Evolutionary conservation across 495 filamentous ascomycete genomes (phyloP), one percentile per base, ranked within the genome.

Genomic region (Tuber indicum): DNA sequence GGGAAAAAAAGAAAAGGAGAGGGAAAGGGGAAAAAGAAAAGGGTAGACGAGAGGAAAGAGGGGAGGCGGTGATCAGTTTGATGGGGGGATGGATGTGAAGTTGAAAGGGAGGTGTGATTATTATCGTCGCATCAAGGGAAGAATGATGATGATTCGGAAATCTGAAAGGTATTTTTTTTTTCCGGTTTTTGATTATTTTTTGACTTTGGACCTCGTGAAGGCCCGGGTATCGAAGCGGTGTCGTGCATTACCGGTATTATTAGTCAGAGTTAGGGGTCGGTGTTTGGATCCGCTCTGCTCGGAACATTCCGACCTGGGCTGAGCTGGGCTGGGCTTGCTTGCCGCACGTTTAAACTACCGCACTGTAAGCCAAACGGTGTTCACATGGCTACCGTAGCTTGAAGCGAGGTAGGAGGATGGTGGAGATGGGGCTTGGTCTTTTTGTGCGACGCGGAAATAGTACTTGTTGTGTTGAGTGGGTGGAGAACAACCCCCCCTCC

Each of bases 221-320:
- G 66, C 72, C 73, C 75, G 62, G 75, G 75, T 79, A 75, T 80
- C 73, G 73, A 76, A 62, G 71, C 58, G 77, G 78, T 79, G 77
- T 79, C 78, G 74, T 76, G 39, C 39, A 41, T 41, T 32, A 32
- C 32, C 32, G 32, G 32, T 32, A 32, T 32, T 41, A 76, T 79
- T 76, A 76, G 78, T 72, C 77, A 73, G 70, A 78, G 66, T 72
- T 41, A 43, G 23, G 76, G 32, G 52, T 66, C 78, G 66, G 77
- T 71, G 78, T 75, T 79, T 79, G 73, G 76, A n/a, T 52, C 47
- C 9, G 23, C 76, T 43, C 58, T 80, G 73, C 70, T 79, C 77
- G 78, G 78, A 79, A 79, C 62, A 71, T 80, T 76, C 78, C 78
- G 78, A 79, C 74, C 70, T 76, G 78, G 77, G 77, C 66, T 44